Percentiles rank a stretch among this genome's conserved stretches.
Evolutionary conservation across 495 filamentous ascomycete genomes (phyloP).

Genomic region (Hypoxylon fragiforme): DNA sequence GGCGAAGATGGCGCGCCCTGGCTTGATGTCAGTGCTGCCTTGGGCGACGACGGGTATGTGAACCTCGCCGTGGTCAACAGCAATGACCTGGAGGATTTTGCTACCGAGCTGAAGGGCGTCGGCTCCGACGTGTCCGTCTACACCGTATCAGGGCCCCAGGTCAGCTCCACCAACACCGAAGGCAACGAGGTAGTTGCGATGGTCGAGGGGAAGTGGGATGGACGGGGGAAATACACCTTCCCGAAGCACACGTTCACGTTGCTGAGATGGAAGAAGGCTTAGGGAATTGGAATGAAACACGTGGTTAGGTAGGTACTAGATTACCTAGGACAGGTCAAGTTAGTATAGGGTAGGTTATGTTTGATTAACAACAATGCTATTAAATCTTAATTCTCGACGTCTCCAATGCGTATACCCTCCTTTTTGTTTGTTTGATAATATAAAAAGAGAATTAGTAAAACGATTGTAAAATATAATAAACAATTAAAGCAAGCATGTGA

Average conservation of each 20-base stretch:
- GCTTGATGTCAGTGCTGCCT: constrained; percentile 69
- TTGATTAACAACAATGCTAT: no score
- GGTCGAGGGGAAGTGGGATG: constrained; percentile 63
- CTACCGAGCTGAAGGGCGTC: constrained; percentile 59
- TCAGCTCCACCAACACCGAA: constrained; percentile 62
- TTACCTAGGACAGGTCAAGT: constrained; percentile 4
- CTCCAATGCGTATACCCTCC: no score
- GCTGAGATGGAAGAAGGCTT: constrained; percentile 48
- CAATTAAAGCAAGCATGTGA: constrained; percentile 26
- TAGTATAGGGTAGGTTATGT: no score
- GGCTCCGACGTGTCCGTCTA: constrained; percentile 55
- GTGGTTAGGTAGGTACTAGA: no score
- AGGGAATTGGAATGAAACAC: no score
- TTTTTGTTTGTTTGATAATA: no score
- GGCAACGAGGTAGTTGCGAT: constrained; percentile 63
- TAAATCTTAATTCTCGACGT: no score
- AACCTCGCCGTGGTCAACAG: constrained; percentile 73
- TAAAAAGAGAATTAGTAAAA: no score
- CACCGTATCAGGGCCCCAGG: constrained; percentile 59
- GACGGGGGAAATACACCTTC: constrained; percentile 61
- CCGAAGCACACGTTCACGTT: constrained; percentile 67
- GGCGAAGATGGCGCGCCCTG: constrained; percentile 61
- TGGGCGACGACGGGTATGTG: constrained; percentile 63
- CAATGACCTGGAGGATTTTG: constrained; percentile 59
- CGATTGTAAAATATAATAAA: constrained; percentile 18